Evolutionary conservation across 768 basidiomycete genomes (phyloP), one percentile per base, ranked within the genome.

Genomic region (Chlorophyllum brunneum): DNA sequence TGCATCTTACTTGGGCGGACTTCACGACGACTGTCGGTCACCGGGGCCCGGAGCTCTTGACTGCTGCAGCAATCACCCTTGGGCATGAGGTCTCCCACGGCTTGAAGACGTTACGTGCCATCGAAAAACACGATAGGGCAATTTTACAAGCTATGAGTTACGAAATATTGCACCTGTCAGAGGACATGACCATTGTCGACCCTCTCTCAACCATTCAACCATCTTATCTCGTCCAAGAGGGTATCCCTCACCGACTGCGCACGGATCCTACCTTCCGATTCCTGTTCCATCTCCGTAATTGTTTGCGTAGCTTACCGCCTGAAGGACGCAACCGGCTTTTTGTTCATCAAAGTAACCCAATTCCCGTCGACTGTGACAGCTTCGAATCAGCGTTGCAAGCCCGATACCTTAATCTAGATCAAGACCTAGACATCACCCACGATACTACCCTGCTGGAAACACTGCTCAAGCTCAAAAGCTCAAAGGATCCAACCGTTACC

Each of bases 121-220:
- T 70, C 63, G 59, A 60, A 16, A 54, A 60, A 8, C 59, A 67
- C 45, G 65, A 56, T 11, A 64, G 65, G 3, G 56, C 61, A 5
- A 63, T 64, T n/a, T 69, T 70, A 38, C 69, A 65, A 47, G 59
- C 61, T n/a, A 64, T 78, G 16, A 67, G 85, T 18, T 67, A 70
- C 43, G 67, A 70, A 37, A 74, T 86, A 43, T 70, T 89, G 45
- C 63, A 67, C 52, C 69, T 69, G 46, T 82, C 83, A n/a, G 67
- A 70, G 24, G 67, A 77, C 26, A 67, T 74, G 20, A 62, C 79
- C 2, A 67, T 81, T 24, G 73, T 88, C 5, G 88, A 93, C 62
- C 87, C 89, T 6, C 72, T 91, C 11, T 92, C 92, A 18, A 82
- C 88, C 27, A 89, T 83, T 26, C 89, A 92, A 42, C 88, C 90